Evolutionary conservation across 345 rosid genomes (phyloP).

Genomic region (Eucalyptus rudis): DNA sequence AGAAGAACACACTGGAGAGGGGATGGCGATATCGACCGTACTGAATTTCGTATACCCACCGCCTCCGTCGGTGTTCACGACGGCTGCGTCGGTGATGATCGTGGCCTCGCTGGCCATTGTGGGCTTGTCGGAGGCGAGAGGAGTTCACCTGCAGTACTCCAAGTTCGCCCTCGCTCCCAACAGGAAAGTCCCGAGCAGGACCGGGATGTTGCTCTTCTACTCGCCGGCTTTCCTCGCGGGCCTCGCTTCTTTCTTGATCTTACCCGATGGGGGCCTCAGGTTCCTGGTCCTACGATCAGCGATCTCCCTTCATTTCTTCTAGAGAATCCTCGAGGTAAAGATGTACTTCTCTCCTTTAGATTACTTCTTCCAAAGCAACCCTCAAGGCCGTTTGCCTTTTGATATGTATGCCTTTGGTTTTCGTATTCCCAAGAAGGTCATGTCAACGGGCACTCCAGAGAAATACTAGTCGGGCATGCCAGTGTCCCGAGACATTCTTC

Average conservation of each 20-base stretch:
- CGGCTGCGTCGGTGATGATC: constrained; percentile 11
- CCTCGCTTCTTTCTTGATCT: constrained; percentile 29
- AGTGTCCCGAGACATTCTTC: background rate
- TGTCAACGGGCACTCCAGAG: background rate
- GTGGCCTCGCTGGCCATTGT: constrained; percentile 10
- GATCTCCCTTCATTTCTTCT: constrained; percentile 63
- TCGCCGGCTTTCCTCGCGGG: constrained; percentile 49
- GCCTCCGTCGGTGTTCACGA: constrained; percentile 18
- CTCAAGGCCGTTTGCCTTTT: background rate
- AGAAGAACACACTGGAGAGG: background rate
- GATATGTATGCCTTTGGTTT: background rate
- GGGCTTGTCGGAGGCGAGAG: constrained; percentile 31
- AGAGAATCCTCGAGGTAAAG: constrained; percentile 45
- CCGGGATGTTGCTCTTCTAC: constrained; percentile 50
- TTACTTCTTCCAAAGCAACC: background rate
- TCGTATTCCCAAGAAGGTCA: background rate
- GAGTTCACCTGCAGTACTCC: constrained; percentile 17
- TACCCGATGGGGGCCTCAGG: constrained; percentile 24
- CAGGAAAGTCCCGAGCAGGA: constrained; percentile 22
- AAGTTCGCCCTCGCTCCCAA: background rate
- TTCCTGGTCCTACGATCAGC: constrained; percentile 35
- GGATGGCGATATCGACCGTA: background rate
- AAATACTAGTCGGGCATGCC: background rate
- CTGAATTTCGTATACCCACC: constrained; percentile 11
- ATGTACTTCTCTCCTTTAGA: background rate